Evolutionary conservation across 78 protist genomes (phyloP).

Genomic region (Anaeramoeba flamelloides): DNA sequence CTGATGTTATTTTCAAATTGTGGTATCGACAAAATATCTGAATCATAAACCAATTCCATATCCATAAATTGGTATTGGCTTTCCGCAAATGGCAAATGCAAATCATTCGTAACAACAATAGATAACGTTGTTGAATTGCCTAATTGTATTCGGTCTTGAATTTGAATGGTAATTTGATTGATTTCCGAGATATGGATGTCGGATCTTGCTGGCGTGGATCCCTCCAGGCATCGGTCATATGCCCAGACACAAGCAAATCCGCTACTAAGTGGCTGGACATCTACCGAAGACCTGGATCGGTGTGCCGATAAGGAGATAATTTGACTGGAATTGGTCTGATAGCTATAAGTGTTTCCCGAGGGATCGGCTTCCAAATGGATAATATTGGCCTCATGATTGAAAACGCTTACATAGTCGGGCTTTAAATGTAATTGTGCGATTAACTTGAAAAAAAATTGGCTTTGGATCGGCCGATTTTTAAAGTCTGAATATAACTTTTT

Average conservation of each 20-base stretch:
- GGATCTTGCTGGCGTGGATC: background rate
- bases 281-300: too few species aligned
- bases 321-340: too few species aligned
- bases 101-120: background rate
- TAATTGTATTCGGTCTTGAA: background rate
- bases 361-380: too few species aligned
- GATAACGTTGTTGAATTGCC: background rate
- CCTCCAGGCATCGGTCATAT: background rate
- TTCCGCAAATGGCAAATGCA: background rate
- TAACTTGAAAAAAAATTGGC: too few species aligned
- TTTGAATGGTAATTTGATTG: background rate
- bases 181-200: background rate
- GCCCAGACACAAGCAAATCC: background rate
- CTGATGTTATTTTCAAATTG: background rate
- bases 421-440: too few species aligned
- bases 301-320: too few species aligned
- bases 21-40: background rate
- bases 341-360: too few species aligned
- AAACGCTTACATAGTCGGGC: too few species aligned
- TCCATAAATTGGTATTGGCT: background rate
- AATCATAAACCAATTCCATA: background rate
- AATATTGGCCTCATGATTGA: too few species aligned
- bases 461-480: too few species aligned
- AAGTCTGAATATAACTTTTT: too few species aligned
- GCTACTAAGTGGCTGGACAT: background rate